Percentiles rank a stretch among this genome's conserved stretches.
Conservation (phyloP, 2,329 filamentous ascomycete species). For the Aspergillus sp. region DNA sequence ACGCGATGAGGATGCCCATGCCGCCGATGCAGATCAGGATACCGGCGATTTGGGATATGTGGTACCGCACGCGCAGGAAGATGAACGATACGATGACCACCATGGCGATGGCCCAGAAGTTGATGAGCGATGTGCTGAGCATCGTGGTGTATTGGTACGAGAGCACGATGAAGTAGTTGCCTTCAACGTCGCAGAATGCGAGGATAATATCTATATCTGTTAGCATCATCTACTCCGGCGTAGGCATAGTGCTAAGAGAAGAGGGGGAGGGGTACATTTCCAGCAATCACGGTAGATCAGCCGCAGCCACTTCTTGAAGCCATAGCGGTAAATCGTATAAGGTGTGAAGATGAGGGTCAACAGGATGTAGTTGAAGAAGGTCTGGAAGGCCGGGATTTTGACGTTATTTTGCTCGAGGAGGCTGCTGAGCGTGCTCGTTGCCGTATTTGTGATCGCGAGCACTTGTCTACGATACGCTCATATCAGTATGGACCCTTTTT, state of each 20-base stretch:
- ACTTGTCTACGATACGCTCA: conserved; percentile 51
- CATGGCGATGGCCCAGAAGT: conserved; percentile 96
- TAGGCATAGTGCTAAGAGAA: not conserved
- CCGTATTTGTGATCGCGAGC: conserved; percentile 81
- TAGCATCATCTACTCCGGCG: not conserved
- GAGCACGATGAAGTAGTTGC: conserved; percentile 95
- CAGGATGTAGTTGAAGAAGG: conserved; percentile 86
- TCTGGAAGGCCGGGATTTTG: conserved; percentile 85
- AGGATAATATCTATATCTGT: conserved; percentile 62
- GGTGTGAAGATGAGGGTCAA: conserved; percentile 74
- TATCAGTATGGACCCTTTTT: not conserved
- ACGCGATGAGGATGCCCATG: conserved; percentile 76
- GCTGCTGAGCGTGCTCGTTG: conserved; percentile 80
- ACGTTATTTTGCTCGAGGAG: conserved; percentile 64
- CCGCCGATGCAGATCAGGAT: conserved; percentile 88
- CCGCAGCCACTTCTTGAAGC: conserved; percentile 59
- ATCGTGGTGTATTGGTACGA: conserved; percentile 91
- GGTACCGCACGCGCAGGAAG: conserved; percentile 82
- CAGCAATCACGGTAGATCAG: conserved; percentile 67
- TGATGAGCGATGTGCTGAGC: conserved; percentile 86
- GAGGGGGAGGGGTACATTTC: conserved; percentile 53
- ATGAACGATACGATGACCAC: conserved; percentile 79
- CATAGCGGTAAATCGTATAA: conserved; percentile 71
- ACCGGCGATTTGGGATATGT: conserved; percentile 71
- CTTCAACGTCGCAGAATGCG: conserved; percentile 86